A percentile compares a stretch with the other conserved stretches of the same genome.
These are phyloP conservation scores for Camelina laxa DNA, from an alignment of 345 rosid species.

Conservation along the genomic window DNA sequence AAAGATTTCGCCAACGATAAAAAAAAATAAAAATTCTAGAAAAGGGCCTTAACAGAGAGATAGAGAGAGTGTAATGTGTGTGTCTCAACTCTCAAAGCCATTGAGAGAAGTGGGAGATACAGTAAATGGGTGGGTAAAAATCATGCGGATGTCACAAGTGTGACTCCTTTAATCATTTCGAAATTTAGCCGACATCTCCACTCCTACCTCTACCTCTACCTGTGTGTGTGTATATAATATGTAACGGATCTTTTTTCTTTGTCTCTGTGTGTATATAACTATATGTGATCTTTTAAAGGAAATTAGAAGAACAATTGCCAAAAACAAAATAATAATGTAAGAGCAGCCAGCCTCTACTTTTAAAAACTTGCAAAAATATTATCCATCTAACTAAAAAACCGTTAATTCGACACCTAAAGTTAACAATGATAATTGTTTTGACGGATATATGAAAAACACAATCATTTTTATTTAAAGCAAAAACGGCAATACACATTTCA, in stretches of 20 bases:
- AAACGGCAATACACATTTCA: not conserved
- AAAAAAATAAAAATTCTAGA: not conserved
- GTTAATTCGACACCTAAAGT: not conserved
- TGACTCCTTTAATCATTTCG: conserved; percentile 28
- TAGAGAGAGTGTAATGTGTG: not conserved
- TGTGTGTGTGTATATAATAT: not conserved
- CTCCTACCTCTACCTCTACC: not conserved
- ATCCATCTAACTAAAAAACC: not conserved
- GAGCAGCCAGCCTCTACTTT: not conserved
- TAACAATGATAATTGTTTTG: not conserved
- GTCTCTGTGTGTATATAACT: not conserved
- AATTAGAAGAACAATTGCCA: not conserved
- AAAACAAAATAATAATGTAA: not conserved
- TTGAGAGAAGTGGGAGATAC: conserved; percentile 25
- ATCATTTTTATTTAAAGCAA: not conserved
- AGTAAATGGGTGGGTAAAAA: conserved; percentile 25
- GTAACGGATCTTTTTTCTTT: not conserved
- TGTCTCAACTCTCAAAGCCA: conserved; percentile 13
- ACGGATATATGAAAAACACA: not conserved
- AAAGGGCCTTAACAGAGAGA: not conserved
- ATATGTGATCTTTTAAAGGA: not conserved
- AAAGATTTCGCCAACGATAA: not conserved
- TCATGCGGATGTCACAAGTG: conserved; percentile 19
- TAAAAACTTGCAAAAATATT: not conserved
- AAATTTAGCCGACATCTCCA: conserved; percentile 26